Conservation (phyloP, 73 alveolate genomes). For the Paramecium sonneborni region DNA sequence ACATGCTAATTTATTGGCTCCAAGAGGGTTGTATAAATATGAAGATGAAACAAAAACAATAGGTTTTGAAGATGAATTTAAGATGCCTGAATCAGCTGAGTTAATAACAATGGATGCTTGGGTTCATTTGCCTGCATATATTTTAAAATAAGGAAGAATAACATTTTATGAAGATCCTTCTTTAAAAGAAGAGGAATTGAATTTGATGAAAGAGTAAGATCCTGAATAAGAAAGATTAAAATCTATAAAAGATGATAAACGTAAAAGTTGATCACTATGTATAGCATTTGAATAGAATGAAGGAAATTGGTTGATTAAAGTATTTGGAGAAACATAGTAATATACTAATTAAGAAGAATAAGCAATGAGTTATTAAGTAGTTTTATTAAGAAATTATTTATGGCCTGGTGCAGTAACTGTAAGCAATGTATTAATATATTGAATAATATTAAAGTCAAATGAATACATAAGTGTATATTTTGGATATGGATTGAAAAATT, state of each 20-base stretch:
- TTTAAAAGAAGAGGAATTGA: background rate
- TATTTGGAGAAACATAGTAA: slow-evolving; percentile 6
- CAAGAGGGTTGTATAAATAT: slow-evolving; percentile 41
- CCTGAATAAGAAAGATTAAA: slow-evolving; percentile 52
- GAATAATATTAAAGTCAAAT: background rate
- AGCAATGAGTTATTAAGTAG: slow-evolving; percentile 19
- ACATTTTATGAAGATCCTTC: slow-evolving; percentile 42
- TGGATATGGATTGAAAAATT: slow-evolving; percentile 54
- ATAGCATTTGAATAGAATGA: slow-evolving; percentile 20
- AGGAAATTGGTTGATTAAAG: slow-evolving; percentile 2
- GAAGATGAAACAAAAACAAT: slow-evolving; percentile 27
- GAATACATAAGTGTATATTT: background rate
- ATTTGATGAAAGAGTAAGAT: background rate
- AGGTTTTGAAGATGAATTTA: slow-evolving; percentile 42
- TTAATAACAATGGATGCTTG: slow-evolving; percentile 21
- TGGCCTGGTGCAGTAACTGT: slow-evolving; percentile 61
- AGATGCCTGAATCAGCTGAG: slow-evolving; percentile 52
- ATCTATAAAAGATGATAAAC: background rate
- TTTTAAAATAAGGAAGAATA: slow-evolving; percentile 41
- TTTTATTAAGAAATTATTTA: slow-evolving; percentile 10
- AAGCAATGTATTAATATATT: background rate
- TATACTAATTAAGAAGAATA: slow-evolving; percentile 10
- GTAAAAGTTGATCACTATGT: background rate
- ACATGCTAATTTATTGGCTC: background rate
- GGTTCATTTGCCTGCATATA: slow-evolving; percentile 52